Evolutionary conservation across 495 filamentous ascomycete species (phyloP), one percentile per base, ranked within the genome.

Genomic region (Aspergillus nanangensis): DNA sequence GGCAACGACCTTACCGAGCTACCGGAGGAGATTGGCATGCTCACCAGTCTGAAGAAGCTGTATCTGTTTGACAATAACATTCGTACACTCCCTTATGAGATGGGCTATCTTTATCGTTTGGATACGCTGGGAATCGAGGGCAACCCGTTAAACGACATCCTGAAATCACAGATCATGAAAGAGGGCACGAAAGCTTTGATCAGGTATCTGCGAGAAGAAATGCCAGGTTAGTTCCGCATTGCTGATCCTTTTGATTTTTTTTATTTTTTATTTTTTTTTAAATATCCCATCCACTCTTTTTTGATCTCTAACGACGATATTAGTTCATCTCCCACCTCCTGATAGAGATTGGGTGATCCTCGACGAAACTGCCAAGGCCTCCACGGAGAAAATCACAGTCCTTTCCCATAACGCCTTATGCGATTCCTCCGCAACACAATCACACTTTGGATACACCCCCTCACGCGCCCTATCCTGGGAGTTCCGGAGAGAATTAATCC

Each of bases 361-460:
- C 11, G 82, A 86, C 51, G 82, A 86, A 15, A 73, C 74, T 11
- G 57, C 68, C 17, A 64, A 52, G 44, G 61, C 71, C 14, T 56
- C 52, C n/a, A 52, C 74, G 20, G 79, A 84, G 42, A 82, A 75
- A 34, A 77, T 96, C 53, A 85, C 86, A 35, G 82, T 93, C 10
- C 65, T 96, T 38, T 93, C 88, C 21, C 96, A 89, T 79, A 98
- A 98, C 63, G 95, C 86, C 22, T 78, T 98, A 3, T 96, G 91
- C 65, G 90, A 96, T 62, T 86, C 87, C 60, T 90, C 87, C 48
- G 90, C 90, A 10, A 96, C 92, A 0, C 75, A 75, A 40, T 72
- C 74, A 5, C 79, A 87, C 54, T 97, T 96, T 56, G 94, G 93
- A 19, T 97, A 97, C 58, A 87, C 87, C 1, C 86, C 93, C 5